A percentile compares a stretch with the other conserved stretches of the same genome.
Evolutionary conservation across 1,139 yeast species (phyloP).

Genomic region (Cylindricascospora bacillispora): DNA sequence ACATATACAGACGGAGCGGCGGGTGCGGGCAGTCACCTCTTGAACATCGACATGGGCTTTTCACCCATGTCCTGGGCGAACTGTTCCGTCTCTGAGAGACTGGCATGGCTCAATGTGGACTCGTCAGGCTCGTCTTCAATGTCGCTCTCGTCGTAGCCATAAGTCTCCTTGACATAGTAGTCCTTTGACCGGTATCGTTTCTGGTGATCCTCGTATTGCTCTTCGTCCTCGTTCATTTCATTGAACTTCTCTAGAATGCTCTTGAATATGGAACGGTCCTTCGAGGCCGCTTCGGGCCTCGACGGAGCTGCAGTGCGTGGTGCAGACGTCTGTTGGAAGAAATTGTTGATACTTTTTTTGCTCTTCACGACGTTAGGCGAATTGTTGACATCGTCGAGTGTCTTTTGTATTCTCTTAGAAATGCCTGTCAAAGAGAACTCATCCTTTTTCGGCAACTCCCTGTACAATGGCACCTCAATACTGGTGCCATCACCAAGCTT

Average conservation of each 20-base stretch:
- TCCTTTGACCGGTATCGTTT: constrained; percentile 8
- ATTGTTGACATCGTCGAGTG: constrained; percentile 13
- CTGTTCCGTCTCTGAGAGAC: too few relatives aligned
- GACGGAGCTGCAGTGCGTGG: background rate
- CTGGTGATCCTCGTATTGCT: constrained; percentile 18
- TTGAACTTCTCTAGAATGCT: constrained; percentile 16
- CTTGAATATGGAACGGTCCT: constrained; percentile 2
- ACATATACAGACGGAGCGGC: too few relatives aligned
- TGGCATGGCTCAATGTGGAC: too few relatives aligned
- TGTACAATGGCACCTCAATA: too few relatives aligned
- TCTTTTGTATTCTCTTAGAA: constrained; percentile 8
- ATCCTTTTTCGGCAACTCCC: too few relatives aligned
- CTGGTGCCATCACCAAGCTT: too few relatives aligned
- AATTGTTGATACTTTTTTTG: constrained; percentile 14
- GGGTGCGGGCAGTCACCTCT: constrained; percentile 1
- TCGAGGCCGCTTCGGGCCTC: background rate
- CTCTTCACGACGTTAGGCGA: constrained; percentile 13
- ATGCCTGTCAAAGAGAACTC: too few relatives aligned
- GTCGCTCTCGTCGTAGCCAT: constrained; percentile 15
- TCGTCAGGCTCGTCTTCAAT: constrained; percentile 4
- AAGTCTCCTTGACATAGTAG: constrained; percentile 16
- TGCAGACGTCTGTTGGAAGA: constrained; percentile 6
- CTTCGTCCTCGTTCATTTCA: constrained; percentile 22
- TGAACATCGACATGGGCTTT: constrained; percentile 2
- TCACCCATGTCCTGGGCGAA: constrained; percentile 4